phyloP scores from a whole-genome alignment of 2,329 filamentous ascomycete genomes.

The Fusarium duplospermum region DNA sequence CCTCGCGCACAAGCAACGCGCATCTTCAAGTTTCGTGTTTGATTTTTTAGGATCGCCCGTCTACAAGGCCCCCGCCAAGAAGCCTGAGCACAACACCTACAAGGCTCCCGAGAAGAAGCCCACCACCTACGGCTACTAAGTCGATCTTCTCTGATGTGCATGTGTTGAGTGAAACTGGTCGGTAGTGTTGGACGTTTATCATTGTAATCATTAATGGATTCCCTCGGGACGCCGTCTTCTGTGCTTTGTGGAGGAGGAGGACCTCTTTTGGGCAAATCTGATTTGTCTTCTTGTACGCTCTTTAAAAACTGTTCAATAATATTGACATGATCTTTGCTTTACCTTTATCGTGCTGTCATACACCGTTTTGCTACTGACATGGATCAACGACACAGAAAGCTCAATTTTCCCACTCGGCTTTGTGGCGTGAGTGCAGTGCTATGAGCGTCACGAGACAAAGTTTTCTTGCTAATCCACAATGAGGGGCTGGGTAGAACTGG shows the following conservation, averaged over 20 bases:
- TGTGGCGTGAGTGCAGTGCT: no score
- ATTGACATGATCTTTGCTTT: not conserved
- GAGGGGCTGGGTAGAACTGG: no score
- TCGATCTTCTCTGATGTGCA: not conserved
- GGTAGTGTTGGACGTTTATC: not conserved
- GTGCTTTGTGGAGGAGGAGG: not conserved
- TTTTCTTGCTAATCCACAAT: no score
- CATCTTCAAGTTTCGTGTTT: conserved; percentile 32
- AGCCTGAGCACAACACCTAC: not conserved
- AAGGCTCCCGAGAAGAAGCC: not conserved
- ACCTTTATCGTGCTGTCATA: not conserved
- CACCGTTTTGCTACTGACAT: no score
- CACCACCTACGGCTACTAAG: not conserved
- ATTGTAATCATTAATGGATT: not conserved
- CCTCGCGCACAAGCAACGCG: conserved; percentile 31
- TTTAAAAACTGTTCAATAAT: not conserved
- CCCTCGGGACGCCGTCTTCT: not conserved
- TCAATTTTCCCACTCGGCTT: no score
- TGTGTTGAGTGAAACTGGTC: not conserved
- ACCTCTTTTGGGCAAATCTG: not conserved
- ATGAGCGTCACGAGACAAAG: no score
- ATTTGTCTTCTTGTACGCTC: not conserved
- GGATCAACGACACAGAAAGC: no score
- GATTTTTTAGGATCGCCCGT: conserved; percentile 8
- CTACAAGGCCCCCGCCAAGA: not conserved